phyloP scores from a whole-genome alignment of 2,329 filamentous ascomycete species.

The Colletotrichum lupini region DNA sequence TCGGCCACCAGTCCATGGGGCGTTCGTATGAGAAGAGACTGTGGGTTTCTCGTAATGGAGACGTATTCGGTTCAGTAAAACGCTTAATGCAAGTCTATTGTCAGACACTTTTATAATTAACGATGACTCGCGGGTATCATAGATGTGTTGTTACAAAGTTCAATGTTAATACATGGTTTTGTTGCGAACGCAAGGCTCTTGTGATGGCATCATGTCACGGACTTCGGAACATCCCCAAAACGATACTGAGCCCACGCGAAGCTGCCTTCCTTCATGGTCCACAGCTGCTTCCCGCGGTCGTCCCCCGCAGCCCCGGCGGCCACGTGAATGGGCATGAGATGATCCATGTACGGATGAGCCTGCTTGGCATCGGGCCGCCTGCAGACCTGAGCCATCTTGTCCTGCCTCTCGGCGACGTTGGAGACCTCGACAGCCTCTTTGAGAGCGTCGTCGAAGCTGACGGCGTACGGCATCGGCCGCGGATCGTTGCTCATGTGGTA shows the following conservation, averaged over 20 bases:
- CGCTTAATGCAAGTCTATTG: not conserved
- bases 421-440: conserved; percentile 49
- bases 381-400: conserved; percentile 51
- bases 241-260: conserved; percentile 61
- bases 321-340: conserved; percentile 61
- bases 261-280: conserved; percentile 57
- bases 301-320: conserved; percentile 57
- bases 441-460: conserved; percentile 72
- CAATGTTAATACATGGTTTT: conserved; percentile 1
- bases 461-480: conserved; percentile 64
- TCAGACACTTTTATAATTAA: too few relatives aligned
- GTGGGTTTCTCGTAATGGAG: too few relatives aligned
- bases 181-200: not conserved
- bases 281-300: conserved; percentile 54
- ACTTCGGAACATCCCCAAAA: conserved; percentile 46
- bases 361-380: conserved; percentile 57
- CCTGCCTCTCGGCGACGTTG: conserved; percentile 49
- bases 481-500: conserved; percentile 60
- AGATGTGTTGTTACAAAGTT: not conserved
- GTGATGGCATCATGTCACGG: not conserved
- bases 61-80: not conserved
- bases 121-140: not conserved
- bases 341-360: conserved; percentile 62
- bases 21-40: conserved; percentile 42
- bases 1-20: conserved; percentile 52